These are phyloP conservation scores for Heracleum sosnowskyi DNA, from an alignment of 129 eudicot species.

Conservation along the genomic window DNA sequence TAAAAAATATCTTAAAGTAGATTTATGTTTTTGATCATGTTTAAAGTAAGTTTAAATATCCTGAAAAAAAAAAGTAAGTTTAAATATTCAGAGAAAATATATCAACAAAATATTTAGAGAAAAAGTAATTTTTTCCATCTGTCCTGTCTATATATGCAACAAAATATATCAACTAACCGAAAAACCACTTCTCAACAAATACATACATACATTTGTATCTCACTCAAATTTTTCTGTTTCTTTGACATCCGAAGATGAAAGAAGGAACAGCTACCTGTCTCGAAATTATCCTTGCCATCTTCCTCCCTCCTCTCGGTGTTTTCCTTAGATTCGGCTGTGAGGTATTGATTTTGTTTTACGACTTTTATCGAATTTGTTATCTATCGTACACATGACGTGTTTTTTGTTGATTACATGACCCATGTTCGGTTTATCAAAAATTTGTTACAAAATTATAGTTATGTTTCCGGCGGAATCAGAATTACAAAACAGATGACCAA, in stretches of 20 bases:
- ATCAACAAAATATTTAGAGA: too few species aligned
- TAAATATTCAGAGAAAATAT: too few species aligned
- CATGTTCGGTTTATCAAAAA: not conserved
- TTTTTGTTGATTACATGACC: not conserved
- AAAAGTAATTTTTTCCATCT: too few species aligned
- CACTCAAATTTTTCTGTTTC: not conserved
- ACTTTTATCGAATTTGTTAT: too few species aligned
- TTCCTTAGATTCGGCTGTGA: conserved; percentile 1
- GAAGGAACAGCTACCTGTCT: conserved; percentile 6
- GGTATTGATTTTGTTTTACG: not conserved
- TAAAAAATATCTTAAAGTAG: too few species aligned
- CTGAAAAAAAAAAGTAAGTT: too few species aligned
- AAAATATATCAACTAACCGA: not conserved
- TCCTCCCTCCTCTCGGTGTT: conserved; percentile 14
- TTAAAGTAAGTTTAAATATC: too few species aligned
- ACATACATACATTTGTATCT: not conserved
- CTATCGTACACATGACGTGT: too few species aligned
- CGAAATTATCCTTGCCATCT: conserved; percentile 8
- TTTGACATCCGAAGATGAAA: not conserved
- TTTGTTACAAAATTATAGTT: not conserved
- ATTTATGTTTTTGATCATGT: too few species aligned
- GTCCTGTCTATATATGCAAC: too few species aligned
- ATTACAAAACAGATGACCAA: too few species aligned
- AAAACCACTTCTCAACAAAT: not conserved
- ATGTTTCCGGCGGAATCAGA: too few species aligned